Base-by-base conservation (phyloP, 2,329 filamentous ascomycete genomes). In the Coniochaeta prunicola region DNA sequence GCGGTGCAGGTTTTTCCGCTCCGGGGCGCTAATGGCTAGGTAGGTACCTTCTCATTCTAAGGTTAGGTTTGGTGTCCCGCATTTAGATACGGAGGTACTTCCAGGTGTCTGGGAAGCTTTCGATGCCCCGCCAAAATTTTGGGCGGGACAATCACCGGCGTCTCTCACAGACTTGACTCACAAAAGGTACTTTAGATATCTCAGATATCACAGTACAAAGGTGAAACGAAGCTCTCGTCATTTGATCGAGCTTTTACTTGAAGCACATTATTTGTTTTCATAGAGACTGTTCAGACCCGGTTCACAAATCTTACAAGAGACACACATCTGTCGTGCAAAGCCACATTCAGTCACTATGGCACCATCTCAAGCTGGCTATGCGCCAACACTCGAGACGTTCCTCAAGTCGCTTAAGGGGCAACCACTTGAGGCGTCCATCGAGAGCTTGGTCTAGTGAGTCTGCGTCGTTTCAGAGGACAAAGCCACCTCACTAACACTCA, bases 381-480 rank as follows among this genome's bases (percentile, higher is more conserved):
- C 90, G 72, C 91, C 91, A 48, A 88, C 87, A 65, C 78, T 97
- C 63, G 83, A 87, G 53, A 88, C 87, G 55, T 94, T 91, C 67
- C 82, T 96, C 64, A 90, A 89, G 69, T 88, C 88, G 13, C 80
- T 96, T 62, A 93, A 91, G 70, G 82, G 83, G 36, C 87, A 85
- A 58, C 81, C 87, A 31, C 82, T 94, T 58, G 92, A 96, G 65
- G 84, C 88, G 45, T 92, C 91, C 9, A 88, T 96, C 64, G 92
- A 97, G 73, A 85, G 84, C 63, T 82, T 96, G 62, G 86, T 93
- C 66, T 90, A 90, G 91, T 96, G 75, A 31, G 65, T 61, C 3
- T 28, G 24, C 31, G 9, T 26, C 17, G 17, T 24, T 34, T 21
- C 21, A 30, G 19, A 53, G 33, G n/a, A 45, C 60, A 60, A 56